Evolutionary conservation across 129 eudicot species (phyloP).

Genomic region (Arctium minus): DNA sequence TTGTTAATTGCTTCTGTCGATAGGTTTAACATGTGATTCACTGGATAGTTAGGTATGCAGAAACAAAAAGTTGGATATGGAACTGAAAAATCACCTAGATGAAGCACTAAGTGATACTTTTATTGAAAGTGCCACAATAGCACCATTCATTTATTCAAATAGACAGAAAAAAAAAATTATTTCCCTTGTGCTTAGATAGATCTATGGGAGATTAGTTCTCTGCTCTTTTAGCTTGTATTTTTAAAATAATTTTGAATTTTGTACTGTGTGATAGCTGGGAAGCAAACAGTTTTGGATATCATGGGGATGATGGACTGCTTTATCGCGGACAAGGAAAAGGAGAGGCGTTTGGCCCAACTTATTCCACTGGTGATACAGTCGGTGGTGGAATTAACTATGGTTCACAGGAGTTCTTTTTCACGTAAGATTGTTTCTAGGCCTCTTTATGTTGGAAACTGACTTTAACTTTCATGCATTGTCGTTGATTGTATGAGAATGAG

Average conservation of each 20-base stretch:
- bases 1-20: background rate
- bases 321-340: slow-evolving; percentile 87
- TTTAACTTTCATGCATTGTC: background rate
- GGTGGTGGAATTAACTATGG: slow-evolving; percentile 86
- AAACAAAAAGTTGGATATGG: background rate
- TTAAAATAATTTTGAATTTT: background rate
- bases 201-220: background rate
- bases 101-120: background rate
- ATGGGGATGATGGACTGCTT: slow-evolving; percentile 92
- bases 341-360: slow-evolving; percentile 72
- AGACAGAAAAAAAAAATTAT: background rate
- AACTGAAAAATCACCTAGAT: background rate
- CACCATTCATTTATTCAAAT: background rate
- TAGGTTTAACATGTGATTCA: background rate
- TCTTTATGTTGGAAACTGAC: background rate
- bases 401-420: slow-evolving; percentile 71
- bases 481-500: background rate
- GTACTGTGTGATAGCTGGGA: slow-evolving; percentile 64
- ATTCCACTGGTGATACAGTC: slow-evolving; percentile 67
- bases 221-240: background rate
- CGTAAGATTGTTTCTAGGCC: slow-evolving; percentile 47
- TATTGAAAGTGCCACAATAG: background rate
- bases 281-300: slow-evolving; percentile 93
- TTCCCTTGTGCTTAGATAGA: background rate
- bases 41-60: background rate